These are phyloP conservation scores for Termitomyces sp. DNA, from an alignment of 1,284 basidiomycete species.

Conservation along the genomic window DNA sequence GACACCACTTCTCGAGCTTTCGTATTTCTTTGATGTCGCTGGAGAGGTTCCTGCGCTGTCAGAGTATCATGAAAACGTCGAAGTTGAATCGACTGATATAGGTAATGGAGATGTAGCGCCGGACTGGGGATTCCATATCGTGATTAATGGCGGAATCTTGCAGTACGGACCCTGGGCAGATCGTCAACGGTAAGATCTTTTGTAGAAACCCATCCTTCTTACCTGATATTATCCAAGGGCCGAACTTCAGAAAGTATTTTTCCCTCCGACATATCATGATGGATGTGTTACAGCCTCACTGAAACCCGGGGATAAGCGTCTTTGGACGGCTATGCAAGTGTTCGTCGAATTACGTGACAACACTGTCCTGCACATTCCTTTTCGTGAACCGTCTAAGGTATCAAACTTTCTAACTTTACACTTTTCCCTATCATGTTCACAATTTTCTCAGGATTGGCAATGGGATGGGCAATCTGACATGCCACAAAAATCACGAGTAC, in stretches of 20 bases:
- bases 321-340: constrained; percentile 75
- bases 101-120: constrained; percentile 86
- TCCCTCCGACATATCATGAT: constrained; percentile 75
- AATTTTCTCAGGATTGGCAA: constrained; percentile 64
- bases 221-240: constrained; percentile 38
- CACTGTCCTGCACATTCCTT: constrained; percentile 77
- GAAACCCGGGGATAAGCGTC: constrained; percentile 71
- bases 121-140: constrained; percentile 88
- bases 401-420: neutral
- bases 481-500: constrained; percentile 46
- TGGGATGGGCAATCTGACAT: constrained; percentile 63
- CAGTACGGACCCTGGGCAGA: constrained; percentile 95
- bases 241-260: constrained; percentile 76
- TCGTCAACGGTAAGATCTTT: constrained; percentile 64
- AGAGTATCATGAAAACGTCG: constrained; percentile 30
- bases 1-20: constrained; percentile 67
- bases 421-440: neutral
- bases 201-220: neutral
- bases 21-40: constrained; percentile 79
- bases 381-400: constrained; percentile 82
- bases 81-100: constrained; percentile 55
- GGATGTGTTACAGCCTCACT: constrained; percentile 51
- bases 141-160: constrained; percentile 66
- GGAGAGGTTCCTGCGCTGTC: constrained; percentile 53
- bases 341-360: constrained; percentile 77